Base-by-base conservation (phyloP, 257 asterid species). In the Salvia hispanica region DNA sequence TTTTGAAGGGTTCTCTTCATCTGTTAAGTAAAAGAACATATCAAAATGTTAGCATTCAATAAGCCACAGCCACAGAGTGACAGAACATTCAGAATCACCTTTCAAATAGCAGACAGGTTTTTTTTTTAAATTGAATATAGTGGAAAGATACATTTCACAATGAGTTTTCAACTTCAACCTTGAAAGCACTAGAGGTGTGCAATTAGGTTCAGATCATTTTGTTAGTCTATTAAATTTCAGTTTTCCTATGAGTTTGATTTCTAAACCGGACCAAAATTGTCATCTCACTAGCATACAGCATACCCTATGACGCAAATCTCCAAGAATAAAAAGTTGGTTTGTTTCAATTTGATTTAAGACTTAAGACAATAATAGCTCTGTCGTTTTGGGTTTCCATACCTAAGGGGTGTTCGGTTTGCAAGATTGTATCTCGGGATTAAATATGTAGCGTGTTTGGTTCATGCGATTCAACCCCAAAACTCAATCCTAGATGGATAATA, bases 1-100 rank as follows among this genome's bases (percentile, higher is more conserved):
- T 82, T 92, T 92, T 9, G 91, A 72, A 51, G 90, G 81, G 54
- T 76, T 71, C n/a, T 88, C 97, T 33, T 88, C 95, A 42, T 92
- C 97, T 90, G 55, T 61, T 42, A 31, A 50, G 37, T 10, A 36
- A 14, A 33, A 71, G 31, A 21, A 14, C 14, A 44, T 54, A 61
- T 74, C 78, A 80, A 56, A 63, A n/a, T 58, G 33, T 56, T 7
- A 36, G 36, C n/a, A 28, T 39, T 25, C 7, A 25, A 50, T 33
- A 71, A 28, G 34, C 13, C 50, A 28, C 31, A 42, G 50, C 62
- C 11, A 53, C 60, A 42, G 25, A 21, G 25, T 21, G 25, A 21
- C 25, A 21, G 34, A 65, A 46, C 28, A 44, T 51, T 5, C n/a
- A n/a, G 8, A 15, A 44, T 11, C 43, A 51, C 36, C 54, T n/a